Conservation (phyloP, 129 eudicot genomes). For the Erigeron canadensis region DNA sequence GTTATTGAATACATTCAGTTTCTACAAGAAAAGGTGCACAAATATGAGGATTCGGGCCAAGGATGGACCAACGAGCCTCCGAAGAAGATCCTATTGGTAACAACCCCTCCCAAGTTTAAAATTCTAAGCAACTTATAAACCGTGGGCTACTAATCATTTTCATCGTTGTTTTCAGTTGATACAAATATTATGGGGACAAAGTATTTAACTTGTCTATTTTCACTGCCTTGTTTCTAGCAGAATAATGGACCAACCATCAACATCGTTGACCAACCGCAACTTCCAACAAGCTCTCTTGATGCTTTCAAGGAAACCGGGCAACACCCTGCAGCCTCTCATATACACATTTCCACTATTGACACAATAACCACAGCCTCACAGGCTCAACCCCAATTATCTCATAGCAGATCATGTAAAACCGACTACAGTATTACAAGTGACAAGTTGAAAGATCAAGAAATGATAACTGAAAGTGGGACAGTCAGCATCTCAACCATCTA, state of each 20-base stretch:
- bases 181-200: too few relatives aligned
- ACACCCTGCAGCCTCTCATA: conserved; percentile 13
- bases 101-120: neutral
- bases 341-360: conserved; percentile 20
- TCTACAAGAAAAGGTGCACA: conserved; percentile 85
- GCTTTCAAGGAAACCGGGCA: conserved; percentile 37
- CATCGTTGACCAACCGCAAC: conserved; percentile 42
- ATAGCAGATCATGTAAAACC: conserved; percentile 38
- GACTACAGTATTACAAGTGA: conserved; percentile 36
- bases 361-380: conserved; percentile 38
- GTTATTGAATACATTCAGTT: conserved; percentile 88
- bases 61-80: conserved; percentile 64
- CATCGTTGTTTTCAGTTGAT: too few relatives aligned
- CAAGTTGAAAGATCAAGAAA: conserved; percentile 50
- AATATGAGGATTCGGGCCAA: conserved; percentile 63
- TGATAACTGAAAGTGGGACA: conserved; percentile 73
- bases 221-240: conserved; percentile 33
- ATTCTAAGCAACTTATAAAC: too few relatives aligned
- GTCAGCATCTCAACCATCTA: conserved; percentile 76
- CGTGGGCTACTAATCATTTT: too few relatives aligned
- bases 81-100: conserved; percentile 54
- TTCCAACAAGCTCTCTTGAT: conserved; percentile 30
- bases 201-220: neutral
- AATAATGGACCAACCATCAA: conserved; percentile 36
- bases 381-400: conserved; percentile 45